These are phyloP conservation scores for Cyberlindnera veronae DNA, from an alignment of 805 yeast species.

Conservation along the genomic window DNA sequence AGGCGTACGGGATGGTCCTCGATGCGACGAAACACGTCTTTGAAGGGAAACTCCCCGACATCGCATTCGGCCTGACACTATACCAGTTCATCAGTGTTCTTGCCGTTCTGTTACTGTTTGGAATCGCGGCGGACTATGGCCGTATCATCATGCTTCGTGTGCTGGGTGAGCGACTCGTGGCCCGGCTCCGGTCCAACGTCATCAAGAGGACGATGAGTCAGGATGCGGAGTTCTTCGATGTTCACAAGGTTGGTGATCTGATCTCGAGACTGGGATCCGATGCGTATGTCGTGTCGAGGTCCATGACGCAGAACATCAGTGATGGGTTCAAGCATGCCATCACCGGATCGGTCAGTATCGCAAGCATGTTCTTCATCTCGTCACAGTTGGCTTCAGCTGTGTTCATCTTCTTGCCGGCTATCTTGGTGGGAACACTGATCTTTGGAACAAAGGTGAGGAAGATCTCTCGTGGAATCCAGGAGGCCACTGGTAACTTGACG, in stretches of 20 bases:
- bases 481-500: constrained; percentile 80
- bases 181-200: constrained; percentile 73
- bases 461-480: constrained; percentile 76
- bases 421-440: constrained; percentile 69
- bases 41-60: constrained; percentile 31
- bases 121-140: constrained; percentile 74
- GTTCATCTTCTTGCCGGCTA: constrained; percentile 76
- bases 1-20: constrained; percentile 51
- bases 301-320: constrained; percentile 85
- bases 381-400: constrained; percentile 77
- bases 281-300: constrained; percentile 82
- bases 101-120: constrained; percentile 41
- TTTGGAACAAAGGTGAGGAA: constrained; percentile 80
- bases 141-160: constrained; percentile 64
- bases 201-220: constrained; percentile 77
- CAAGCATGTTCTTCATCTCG: constrained; percentile 88
- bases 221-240: constrained; percentile 90
- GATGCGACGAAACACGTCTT: constrained; percentile 42
- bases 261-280: constrained; percentile 88
- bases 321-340: constrained; percentile 86
- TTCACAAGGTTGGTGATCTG: constrained; percentile 91
- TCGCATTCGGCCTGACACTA: constrained; percentile 53
- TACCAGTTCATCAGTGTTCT: constrained; percentile 57
- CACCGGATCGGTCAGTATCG: constrained; percentile 79
- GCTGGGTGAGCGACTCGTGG: constrained; percentile 84